A percentile compares a stretch with the other conserved stretches of the same genome.
These are phyloP conservation scores for Clarireedia monteithiana DNA, from an alignment of 2,329 filamentous ascomycete species.

Conservation along the genomic window DNA sequence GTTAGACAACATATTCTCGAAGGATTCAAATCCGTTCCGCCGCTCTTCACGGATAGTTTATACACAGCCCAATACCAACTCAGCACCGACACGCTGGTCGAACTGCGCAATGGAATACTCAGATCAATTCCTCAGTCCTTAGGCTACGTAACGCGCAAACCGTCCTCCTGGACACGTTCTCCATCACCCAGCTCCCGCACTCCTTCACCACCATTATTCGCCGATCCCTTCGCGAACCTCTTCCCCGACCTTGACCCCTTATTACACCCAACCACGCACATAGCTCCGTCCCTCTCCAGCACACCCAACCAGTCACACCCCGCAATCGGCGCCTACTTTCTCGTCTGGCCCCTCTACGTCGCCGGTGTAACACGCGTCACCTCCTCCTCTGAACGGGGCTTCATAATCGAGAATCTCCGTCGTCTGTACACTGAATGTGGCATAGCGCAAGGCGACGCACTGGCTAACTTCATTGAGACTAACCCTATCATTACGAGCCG, in stretches of 20 bases:
- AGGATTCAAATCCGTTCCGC: slow-evolving; percentile 5
- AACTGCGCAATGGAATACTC: slow-evolving; percentile 16
- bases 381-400: not conserved
- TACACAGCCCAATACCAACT: slow-evolving; percentile 8
- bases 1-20: slow-evolving; percentile 12
- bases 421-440: slow-evolving; percentile 47
- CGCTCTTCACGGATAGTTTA: slow-evolving; percentile 5
- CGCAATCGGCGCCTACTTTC: slow-evolving; percentile 13
- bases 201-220: not conserved
- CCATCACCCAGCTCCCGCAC: not conserved
- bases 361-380: slow-evolving; percentile 8
- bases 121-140: slow-evolving; percentile 15
- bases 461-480: slow-evolving; percentile 30
- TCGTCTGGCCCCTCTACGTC: slow-evolving; percentile 18
- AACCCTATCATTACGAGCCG: not conserved
- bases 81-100: slow-evolving; percentile 10
- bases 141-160: slow-evolving; percentile 11
- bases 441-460: slow-evolving; percentile 45
- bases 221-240: not conserved
- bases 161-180: not conserved
- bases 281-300: not conserved
- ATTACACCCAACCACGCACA: not conserved
- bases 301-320: not conserved
- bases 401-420: slow-evolving; percentile 31
- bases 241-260: not conserved